Base-by-base conservation (phyloP, 805 yeast genomes). In the Candida fluviatilis region DNA sequence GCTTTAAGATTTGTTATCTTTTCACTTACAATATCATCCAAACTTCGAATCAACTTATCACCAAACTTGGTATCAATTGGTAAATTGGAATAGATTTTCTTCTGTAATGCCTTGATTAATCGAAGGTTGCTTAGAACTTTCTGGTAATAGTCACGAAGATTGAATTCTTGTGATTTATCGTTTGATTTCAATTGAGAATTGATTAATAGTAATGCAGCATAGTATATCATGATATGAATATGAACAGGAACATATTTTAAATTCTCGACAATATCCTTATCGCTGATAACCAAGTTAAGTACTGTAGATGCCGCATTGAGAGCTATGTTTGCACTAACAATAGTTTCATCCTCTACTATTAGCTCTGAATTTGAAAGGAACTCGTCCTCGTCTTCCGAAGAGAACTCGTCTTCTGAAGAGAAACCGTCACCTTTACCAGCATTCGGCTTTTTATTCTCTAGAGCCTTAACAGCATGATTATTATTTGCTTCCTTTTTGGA, bases 231-330 rank as follows among this genome's bases (percentile, higher is more conserved):
- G 36, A 82, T 71, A 51, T 80, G 85, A 29, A 82, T 77, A 52
- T 82, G 87, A n/a, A 80, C 75, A 0, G 89, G 89, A 15, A 80
- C 82, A 48, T 76, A 82, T 48, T 70, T 71, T 42, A 82, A 60
- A 33, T 78, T 76, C 6, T 69, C 62, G 18, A 71, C 54, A 24
- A 82, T 76, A 51, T 82, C 87, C 10, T 65, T 58, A 52, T 82
- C 88, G 34, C 70, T 72, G 3, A 80, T 60, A 0, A 79, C 81
- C 38, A 80, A 57, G 40, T 76, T 78, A 35, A 82, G 53, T 0
- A 82, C 80, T 0, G 82, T 76, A 35, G 71, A 72, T 0, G 89
- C 88, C 0, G 88, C 82, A 25, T 75, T 69, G 4, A 74, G 51
- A 0, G 88, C 85, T 17, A 81, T 67, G 35, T 71, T 74, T 14